Conservation (phyloP, 352 stramenopile genomes). For the Globisporangium ultimum region DNA sequence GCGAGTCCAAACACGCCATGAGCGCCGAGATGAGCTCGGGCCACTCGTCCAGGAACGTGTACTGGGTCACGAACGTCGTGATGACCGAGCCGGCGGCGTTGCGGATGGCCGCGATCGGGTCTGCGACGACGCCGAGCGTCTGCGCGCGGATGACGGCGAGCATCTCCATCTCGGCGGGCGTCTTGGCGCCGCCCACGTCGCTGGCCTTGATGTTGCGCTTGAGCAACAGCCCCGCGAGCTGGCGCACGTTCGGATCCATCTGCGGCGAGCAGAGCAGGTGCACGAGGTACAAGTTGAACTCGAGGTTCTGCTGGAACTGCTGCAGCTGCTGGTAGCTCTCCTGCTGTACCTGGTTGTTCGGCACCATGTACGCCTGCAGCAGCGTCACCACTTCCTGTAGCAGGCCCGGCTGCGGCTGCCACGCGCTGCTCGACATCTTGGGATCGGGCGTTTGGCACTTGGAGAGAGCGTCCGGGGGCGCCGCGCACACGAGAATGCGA, state of each 20-base stretch:
- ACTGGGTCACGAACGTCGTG: constrained; percentile 86
- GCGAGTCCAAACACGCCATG: constrained; percentile 47
- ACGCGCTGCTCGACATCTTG: constrained; percentile 38
- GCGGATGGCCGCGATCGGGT: constrained; percentile 66
- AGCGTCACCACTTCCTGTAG: constrained; percentile 77
- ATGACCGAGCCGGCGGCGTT: constrained; percentile 73
- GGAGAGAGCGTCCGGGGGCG: too few relatives aligned
- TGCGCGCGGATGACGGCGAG: constrained; percentile 77
- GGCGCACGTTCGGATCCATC: constrained; percentile 57
- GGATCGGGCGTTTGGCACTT: too few relatives aligned
- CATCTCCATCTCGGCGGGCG: constrained; percentile 62
- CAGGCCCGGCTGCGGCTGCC: constrained; percentile 72
- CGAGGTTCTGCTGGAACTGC: constrained; percentile 86
- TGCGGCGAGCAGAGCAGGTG: constrained; percentile 73
- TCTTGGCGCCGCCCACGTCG: constrained; percentile 49
- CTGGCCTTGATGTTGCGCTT: constrained; percentile 87
- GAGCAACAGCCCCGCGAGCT: constrained; percentile 77
- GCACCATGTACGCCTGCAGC: constrained; percentile 76
- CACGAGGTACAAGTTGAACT: constrained; percentile 89
- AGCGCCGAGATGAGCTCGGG: constrained; percentile 84
- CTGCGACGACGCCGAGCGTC: constrained; percentile 64
- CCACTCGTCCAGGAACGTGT: constrained; percentile 87
- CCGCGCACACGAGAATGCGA: too few relatives aligned
- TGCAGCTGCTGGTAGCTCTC: constrained; percentile 80
- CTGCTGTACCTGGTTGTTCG: constrained; percentile 84